Evolutionary conservation across 768 basidiomycete species (phyloP), one percentile per base, ranked within the genome.

Genomic region (Tulasnella sp.): DNA sequence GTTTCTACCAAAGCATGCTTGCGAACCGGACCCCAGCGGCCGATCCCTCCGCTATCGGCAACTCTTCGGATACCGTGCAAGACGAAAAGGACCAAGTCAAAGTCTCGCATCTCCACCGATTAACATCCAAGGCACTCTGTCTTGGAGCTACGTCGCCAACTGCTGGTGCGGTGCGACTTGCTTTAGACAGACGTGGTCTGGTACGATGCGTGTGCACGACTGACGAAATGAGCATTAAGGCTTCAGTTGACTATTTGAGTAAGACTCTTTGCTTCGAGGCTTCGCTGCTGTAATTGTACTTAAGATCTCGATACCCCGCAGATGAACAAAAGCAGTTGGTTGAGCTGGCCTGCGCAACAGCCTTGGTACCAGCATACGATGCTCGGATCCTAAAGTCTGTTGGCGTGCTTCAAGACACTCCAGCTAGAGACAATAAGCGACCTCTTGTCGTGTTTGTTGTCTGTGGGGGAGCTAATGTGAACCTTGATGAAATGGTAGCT

Each of bases 251-350:
- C 14, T 93, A 94, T 83, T 90, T 91, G 82, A 89, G 93, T 94
- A 83, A 82, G 89, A 83, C 12, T 46, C 11, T 75, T 31, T 72
- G 24, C 22, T 24, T 54, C 34, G 54, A 48, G 34, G 18, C 28
- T 60, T 0, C 41, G 20, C 11, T 46, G 41, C 2, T 11, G 22
- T 7, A 14, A 60, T 40, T 12, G 1, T 22, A 22, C 50, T 60
- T 22, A 72, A 28, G 12, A 76, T 40, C 72, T 54, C 11, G 42
- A 22, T 31, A 28, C 78, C 44, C 44, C 76, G 41, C 20, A 93
- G 94, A 93, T 81, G 93, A 94, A 81, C 93, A 95, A 83, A 93
- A 93, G 85, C 86, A 91, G 79, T 87, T 94, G 37, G 90, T 93
- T 14, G 93, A 95, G 83, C 87, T 95, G 34, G 92, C 94, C 1